These are phyloP conservation scores for Schwanniomyces etchellsii DNA, from an alignment of 1,139 yeast genomes.

Conservation along the genomic window DNA sequence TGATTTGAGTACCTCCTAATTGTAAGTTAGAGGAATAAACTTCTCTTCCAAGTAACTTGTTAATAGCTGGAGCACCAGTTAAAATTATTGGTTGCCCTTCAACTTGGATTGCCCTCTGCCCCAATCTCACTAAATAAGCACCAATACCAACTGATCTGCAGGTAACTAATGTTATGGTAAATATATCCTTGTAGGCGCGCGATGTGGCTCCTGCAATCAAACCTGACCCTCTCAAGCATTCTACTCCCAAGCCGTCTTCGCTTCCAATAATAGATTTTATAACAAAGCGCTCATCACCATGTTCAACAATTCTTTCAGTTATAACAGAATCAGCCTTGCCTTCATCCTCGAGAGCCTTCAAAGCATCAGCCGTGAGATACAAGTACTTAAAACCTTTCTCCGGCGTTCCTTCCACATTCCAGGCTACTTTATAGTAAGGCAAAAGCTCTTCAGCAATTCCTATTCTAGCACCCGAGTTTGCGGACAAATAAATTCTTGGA, in stretches of 20 bases:
- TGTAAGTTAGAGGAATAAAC: constrained; percentile 95
- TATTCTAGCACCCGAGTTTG: constrained; percentile 98
- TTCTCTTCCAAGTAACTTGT: constrained; percentile 92
- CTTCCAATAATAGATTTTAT: constrained; percentile 86
- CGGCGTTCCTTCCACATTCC: constrained; percentile 76
- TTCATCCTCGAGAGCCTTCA: constrained; percentile 51
- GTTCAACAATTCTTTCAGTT: constrained; percentile 77
- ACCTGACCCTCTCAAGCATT: constrained; percentile 96
- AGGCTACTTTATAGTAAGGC: constrained; percentile 84
- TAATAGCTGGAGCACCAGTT: constrained; percentile 98
- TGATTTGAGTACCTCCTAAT: constrained; percentile 97
- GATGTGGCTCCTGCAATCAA: constrained; percentile 98
- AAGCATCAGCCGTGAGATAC: constrained; percentile 69
- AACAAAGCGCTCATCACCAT: constrained; percentile 76
- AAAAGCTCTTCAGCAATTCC: constrained; percentile 96
- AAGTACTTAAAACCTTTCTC: constrained; percentile 86
- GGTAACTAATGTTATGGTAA: constrained; percentile 92
- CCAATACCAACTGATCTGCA: constrained; percentile 99
- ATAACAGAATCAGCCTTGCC: constrained; percentile 60
- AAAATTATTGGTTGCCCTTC: constrained; percentile 98
- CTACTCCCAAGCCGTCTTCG: constrained; percentile 97
- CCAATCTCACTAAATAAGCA: constrained; percentile 94
- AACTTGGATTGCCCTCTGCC: constrained; percentile 97
- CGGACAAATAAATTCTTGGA: constrained; percentile 92
- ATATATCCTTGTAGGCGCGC: constrained; percentile 93